A percentile compares a stretch with the other conserved stretches of the same genome.
Conservation (phyloP, 306 rosid genomes). For the Ormosia emarginata region DNA sequence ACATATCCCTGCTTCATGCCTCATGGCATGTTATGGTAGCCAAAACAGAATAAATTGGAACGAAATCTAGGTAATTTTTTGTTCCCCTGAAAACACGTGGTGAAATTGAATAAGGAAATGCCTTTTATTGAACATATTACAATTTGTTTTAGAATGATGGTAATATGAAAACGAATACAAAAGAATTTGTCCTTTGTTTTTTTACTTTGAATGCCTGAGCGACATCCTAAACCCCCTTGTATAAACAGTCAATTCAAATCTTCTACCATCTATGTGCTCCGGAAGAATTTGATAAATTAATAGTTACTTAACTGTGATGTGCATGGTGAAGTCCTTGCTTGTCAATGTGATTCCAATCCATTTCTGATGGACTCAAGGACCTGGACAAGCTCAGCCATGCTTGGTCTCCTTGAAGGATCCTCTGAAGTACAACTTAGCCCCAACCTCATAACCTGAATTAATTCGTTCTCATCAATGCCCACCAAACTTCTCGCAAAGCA, state of each 20-base stretch:
- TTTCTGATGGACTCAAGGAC: conserved; percentile 94
- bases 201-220: conserved; percentile 13
- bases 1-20: not conserved
- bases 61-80: not conserved
- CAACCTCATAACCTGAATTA: conserved; percentile 90
- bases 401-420: conserved; percentile 85
- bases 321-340: not conserved
- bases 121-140: conserved; percentile 46
- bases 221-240: not conserved
- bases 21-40: not conserved
- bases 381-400: conserved; percentile 98
- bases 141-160: conserved; percentile 33
- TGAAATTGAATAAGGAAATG: conserved; percentile 42
- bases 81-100: not conserved
- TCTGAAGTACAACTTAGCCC: conserved; percentile 87
- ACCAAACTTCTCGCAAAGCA: conserved; percentile 77
- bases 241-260: conserved; percentile 20
- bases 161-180: conserved; percentile 46
- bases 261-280: conserved; percentile 8
- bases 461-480: conserved; percentile 78
- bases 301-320: conserved; percentile 9
- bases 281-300: conserved; percentile 20
- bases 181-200: conserved; percentile 35
- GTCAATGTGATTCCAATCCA: conserved; percentile 58
- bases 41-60: not conserved